A percentile compares a stretch with the other conserved stretches of the same genome.
These are phyloP conservation scores for Ganoderma sinense DNA, from an alignment of 1,284 basidiomycete genomes.

Conservation along the genomic window DNA sequence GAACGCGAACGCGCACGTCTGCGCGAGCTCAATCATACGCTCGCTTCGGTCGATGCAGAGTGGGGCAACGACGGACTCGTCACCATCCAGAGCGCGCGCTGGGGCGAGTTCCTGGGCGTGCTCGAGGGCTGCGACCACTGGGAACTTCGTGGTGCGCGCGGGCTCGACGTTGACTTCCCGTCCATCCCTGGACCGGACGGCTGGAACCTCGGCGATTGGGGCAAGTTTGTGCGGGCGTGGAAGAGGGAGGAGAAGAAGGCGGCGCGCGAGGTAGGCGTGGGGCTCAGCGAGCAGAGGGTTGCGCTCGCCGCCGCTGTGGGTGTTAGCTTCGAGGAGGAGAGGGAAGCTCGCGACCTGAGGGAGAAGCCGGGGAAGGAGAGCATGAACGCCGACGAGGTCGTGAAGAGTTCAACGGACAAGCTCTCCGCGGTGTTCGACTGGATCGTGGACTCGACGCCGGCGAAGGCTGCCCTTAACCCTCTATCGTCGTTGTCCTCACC, in stretches of 20 bases:
- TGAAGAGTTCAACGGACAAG: conserved; percentile 74
- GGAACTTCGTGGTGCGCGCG: conserved; percentile 89
- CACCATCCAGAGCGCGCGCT: conserved; percentile 86
- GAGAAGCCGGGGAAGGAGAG: conserved; percentile 34
- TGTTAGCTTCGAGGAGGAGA: conserved; percentile 5
- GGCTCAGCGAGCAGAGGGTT: conserved; percentile 34
- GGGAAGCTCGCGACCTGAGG: conserved; percentile 16
- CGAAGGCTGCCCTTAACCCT: conserved; percentile 26
- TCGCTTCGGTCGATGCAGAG: conserved; percentile 48
- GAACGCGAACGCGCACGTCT: conserved; percentile 54
- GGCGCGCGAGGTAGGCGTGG: conserved; percentile 36
- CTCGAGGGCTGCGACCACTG: conserved; percentile 96
- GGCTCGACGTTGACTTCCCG: conserved; percentile 67
- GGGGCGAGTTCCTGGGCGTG: conserved; percentile 93
- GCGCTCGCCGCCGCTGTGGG: conserved; percentile 10
- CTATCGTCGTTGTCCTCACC: conserved; percentile 20
- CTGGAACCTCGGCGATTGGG: conserved; percentile 70
- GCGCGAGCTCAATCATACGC: conserved; percentile 35
- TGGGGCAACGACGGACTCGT: conserved; percentile 98
- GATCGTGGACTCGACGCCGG: conserved; percentile 76
- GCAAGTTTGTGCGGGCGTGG: conserved; percentile 64
- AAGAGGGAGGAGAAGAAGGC: conserved; percentile 56
- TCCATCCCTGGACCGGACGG: conserved; percentile 54
- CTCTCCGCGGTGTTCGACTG: conserved; percentile 79
- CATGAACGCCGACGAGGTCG: conserved; percentile 59